A percentile compares a stretch with the other conserved stretches of the same genome.
These are phyloP conservation scores for Phyllosticta paracitricarpa DNA, from an alignment of 2,329 filamentous ascomycete species.

Conservation along the genomic window DNA sequence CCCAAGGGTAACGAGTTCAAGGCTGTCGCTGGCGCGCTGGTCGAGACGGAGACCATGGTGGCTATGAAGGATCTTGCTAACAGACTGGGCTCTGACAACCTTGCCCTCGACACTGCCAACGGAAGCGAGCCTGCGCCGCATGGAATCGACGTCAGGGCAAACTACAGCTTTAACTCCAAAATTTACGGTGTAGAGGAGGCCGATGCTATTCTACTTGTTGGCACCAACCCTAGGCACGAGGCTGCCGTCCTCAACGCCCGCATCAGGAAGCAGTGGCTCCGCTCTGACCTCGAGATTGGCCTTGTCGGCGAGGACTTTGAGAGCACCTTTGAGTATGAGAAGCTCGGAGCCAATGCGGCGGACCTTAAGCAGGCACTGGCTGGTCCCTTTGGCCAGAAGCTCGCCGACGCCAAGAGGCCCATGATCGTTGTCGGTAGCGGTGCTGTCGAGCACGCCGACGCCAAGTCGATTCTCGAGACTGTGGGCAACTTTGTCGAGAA, in stretches of 20 bases:
- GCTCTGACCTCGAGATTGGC: slow-evolving; percentile 86
- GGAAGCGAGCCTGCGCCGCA: slow-evolving; percentile 80
- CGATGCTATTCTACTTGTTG: slow-evolving; percentile 82
- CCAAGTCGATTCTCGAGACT: slow-evolving; percentile 86
- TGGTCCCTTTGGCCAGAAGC: slow-evolving; percentile 86
- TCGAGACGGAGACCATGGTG: slow-evolving; percentile 86
- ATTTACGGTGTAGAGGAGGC: slow-evolving; percentile 92
- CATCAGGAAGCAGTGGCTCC: slow-evolving; percentile 95
- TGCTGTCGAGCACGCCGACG: slow-evolving; percentile 81
- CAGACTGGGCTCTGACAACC: slow-evolving; percentile 90
- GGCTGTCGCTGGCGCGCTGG: slow-evolving; percentile 79
- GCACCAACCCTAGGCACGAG: slow-evolving; percentile 91
- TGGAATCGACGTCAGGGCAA: slow-evolving; percentile 85
- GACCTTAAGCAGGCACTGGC: slow-evolving; percentile 77
- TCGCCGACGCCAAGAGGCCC: slow-evolving; percentile 75
- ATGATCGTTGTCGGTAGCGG: slow-evolving; percentile 96
- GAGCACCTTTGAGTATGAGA: slow-evolving; percentile 91
- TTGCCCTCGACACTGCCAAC: slow-evolving; percentile 80
- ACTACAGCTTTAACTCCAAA: slow-evolving; percentile 93
- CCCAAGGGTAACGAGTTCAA: slow-evolving; percentile 94
- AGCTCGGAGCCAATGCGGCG: slow-evolving; percentile 69
- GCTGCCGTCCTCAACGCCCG: slow-evolving; percentile 91
- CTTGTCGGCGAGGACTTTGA: slow-evolving; percentile 85
- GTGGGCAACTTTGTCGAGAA: slow-evolving; percentile 89
- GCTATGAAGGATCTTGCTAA: slow-evolving; percentile 97